Base-by-base conservation (phyloP, 2,329 filamentous ascomycete species). In the Aspergillus tanneri region DNA sequence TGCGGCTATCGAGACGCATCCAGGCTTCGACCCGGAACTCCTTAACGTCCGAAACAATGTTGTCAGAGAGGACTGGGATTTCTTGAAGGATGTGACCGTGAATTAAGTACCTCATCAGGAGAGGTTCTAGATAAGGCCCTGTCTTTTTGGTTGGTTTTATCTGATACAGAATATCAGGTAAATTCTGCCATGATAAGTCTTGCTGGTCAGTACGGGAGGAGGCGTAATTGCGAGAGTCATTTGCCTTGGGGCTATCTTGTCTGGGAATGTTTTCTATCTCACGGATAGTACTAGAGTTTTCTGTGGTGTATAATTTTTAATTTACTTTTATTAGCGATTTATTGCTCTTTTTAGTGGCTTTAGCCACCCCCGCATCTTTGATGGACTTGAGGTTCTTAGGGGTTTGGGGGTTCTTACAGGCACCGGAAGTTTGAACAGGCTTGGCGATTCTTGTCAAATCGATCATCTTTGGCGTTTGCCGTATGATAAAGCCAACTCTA, bases 1-100 rank as follows among this genome's bases (percentile, higher is more conserved):
- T 63, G 3, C 63, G 56, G 6, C 50, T 39, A 43, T 68, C 65
- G 1, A 64, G 40, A 3, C 65, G 58, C 46, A 59, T 50, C 66
- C 66, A 69, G 7, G 65, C 59, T 32, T 68, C 66, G 24, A 63
- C 63, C 3, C 64, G 50, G 32, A 60, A 65, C 27, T 61, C 61
- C 43, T 65, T 62, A 11, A 68, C 62, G n/a, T 61, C 50, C 4
- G 58, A 56, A 0, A 62, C 57, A 16, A 68, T 65, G 4, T 60
- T 54, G 37, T 65, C 58, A 2, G 66, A 65, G 9, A 69, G 51
- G 10, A 65, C 52, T 1, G 54, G 48, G 11, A 67, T 53, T 2
- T 47, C 30, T 3, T 54, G 47, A 5, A 68, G 6, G 1, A 22
- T 21, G 27, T 43, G 36, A 6, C 52, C 57, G 47, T 47, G 53